Base-by-base conservation (phyloP, 1,284 basidiomycete species). In the Tylopilus sp. region DNA sequence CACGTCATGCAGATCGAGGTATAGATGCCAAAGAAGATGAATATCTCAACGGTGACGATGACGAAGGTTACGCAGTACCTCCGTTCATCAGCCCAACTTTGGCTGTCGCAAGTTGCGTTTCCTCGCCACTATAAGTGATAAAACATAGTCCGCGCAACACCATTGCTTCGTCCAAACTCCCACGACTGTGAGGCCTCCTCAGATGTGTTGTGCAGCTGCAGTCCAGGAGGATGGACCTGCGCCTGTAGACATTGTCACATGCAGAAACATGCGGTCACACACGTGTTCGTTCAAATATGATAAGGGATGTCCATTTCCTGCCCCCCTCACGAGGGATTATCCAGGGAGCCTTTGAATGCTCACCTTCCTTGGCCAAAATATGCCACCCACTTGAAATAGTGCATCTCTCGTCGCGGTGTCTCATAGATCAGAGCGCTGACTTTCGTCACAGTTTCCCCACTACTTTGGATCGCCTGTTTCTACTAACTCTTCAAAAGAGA, bases 11-110 rank as follows among this genome's bases (percentile, higher is more conserved):
- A 74, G 83, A 85, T 67, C 84, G 89, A 71, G 76, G 80, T 62
- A 79, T 89, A 71, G 90, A 93, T 69, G 84, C 83, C 7, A 91
- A 91, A 72, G 94, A 96, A 72, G 96, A 98, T 74, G 90, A 94
- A 67, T 99, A 97, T 83, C 98, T 98, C 86, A 95, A 96, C 71
- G 86, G 90, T 62, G 93, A 94, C 44, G 89, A 91, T 53, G 87
- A 90, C 32, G 80, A 79, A 60, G 69, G 69, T 33, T 77, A 84
- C 8, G 80, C 75, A 58, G 74, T 74, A 56, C 72, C 75, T 44
- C 80, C 77, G 6, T 76, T 75, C 54, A 74, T 83, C 64, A 79
- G 76, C 62, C 76, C 81, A 33, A 70, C 79, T n/a, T n/a, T n/a
- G 7, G 76, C 73, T 41, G 64, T 80, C 47, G 74, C 76, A 32